phyloP scores from a whole-genome alignment of 208 protist genomes.

The Wallacemonas sp. region DNA sequence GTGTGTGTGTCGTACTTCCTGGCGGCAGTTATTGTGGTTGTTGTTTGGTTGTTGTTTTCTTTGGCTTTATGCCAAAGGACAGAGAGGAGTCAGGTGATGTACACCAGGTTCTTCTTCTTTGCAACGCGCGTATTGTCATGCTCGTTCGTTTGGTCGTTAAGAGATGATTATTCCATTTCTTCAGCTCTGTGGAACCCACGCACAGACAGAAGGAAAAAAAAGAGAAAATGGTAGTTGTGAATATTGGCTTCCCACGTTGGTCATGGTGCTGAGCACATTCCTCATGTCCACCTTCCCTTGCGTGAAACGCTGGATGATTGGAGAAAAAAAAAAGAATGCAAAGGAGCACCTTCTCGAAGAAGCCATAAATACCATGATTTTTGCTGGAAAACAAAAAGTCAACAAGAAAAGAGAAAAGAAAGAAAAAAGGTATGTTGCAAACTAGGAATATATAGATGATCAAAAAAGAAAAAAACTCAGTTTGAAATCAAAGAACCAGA shows the following conservation, averaged over 20 bases:
- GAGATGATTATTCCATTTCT: background rate
- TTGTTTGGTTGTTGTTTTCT: background rate
- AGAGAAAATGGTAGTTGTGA: conserved; percentile 13
- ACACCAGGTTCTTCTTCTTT: background rate
- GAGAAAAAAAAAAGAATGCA: background rate
- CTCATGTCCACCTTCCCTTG: conserved; percentile 17
- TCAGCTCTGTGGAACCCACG: background rate
- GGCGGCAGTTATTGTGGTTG: too few species aligned
- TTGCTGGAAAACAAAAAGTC: conserved; percentile 8
- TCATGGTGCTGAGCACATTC: conserved; percentile 5
- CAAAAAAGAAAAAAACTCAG: background rate
- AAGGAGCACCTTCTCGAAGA: conserved; percentile 5
- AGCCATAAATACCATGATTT: background rate
- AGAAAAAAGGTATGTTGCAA: too few species aligned
- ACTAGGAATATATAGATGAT: too few species aligned
- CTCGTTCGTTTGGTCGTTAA: background rate
- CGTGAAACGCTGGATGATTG: background rate
- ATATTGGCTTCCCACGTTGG: background rate
- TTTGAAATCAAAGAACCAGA: background rate
- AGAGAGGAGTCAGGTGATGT: background rate
- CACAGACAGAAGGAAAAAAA: conserved; percentile 15
- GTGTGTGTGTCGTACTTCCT: too few species aligned
- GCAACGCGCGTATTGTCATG: background rate
- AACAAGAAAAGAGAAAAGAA: conserved; percentile 20
- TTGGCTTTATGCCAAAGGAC: background rate